Percentiles rank a stretch among this genome's conserved stretches.
phyloP scores from a whole-genome alignment of 352 stramenopile genomes.

The Globisporangium radiosum region DNA sequence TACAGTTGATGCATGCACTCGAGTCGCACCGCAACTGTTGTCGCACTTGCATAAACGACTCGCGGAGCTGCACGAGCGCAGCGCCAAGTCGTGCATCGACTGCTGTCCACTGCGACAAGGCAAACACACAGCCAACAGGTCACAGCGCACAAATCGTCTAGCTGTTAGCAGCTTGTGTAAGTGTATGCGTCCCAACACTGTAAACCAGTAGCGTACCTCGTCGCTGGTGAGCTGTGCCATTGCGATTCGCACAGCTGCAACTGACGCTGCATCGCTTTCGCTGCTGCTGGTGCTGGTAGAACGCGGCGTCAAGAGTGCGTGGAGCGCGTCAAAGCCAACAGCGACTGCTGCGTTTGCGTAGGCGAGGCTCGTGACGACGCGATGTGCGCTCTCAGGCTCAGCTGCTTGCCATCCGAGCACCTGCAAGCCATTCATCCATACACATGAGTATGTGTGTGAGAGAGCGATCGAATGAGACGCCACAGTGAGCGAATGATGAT shows the following conservation, averaged over 20 bases:
- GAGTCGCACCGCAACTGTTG: conserved; percentile 62
- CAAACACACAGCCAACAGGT: not conserved
- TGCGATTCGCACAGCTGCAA: not conserved
- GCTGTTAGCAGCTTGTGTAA: not conserved
- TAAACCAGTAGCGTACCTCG: conserved; percentile 14
- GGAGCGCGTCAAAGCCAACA: conserved; percentile 13
- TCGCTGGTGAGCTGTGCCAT: conserved; percentile 12
- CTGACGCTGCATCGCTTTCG: not conserved
- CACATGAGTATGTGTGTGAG: too few relatives aligned
- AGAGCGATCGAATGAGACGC: too few relatives aligned
- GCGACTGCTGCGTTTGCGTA: conserved; percentile 31
- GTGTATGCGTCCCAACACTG: not conserved
- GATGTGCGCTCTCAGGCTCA: conserved; percentile 21
- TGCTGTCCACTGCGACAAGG: conserved; percentile 32
- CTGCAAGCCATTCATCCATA: conserved; percentile 1
- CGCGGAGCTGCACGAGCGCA: conserved; percentile 47
- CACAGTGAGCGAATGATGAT: too few relatives aligned
- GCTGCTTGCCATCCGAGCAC: conserved; percentile 30
- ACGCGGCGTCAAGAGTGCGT: conserved; percentile 3
- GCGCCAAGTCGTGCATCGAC: conserved; percentile 26
- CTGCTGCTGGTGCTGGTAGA: too few relatives aligned
- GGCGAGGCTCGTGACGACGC: conserved; percentile 29
- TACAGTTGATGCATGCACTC: not conserved
- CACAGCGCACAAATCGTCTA: not conserved
- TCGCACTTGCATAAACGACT: conserved; percentile 77